Percentiles rank a stretch among this genome's conserved stretches.
phyloP scores from a whole-genome alignment of 257 asterid species.

The Prunella vulgaris region DNA sequence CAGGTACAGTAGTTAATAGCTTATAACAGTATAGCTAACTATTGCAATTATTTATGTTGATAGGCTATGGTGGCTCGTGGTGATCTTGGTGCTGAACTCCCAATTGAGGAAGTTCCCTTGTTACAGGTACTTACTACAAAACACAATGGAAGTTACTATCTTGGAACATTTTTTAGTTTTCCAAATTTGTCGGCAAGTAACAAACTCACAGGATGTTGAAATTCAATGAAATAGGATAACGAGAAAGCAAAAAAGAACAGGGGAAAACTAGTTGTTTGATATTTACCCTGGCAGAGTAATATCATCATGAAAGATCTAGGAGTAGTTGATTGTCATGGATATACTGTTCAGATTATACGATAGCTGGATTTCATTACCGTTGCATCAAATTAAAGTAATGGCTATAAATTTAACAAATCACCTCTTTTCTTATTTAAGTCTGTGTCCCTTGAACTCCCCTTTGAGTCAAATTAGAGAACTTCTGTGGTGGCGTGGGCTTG shows the following conservation, averaged over 20 bases:
- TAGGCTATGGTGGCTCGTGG: constrained; percentile 99
- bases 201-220: neutral
- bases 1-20: neutral
- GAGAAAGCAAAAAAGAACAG: neutral
- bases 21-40: neutral
- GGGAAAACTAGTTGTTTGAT: neutral
- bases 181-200: neutral
- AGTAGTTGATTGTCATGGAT: neutral
- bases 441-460: too few species aligned
- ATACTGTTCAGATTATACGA: neutral
- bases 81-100: constrained; percentile 99
- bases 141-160: neutral
- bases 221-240: neutral
- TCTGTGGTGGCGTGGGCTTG: too few species aligned
- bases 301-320: neutral
- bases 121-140: constrained; percentile 60
- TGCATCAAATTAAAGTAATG: neutral
- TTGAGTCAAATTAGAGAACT: neutral
- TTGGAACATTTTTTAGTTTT: constrained; percentile 13
- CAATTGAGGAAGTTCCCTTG: constrained; percentile 96
- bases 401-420: too few species aligned
- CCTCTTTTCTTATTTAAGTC: too few species aligned
- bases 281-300: neutral
- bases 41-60: constrained; percentile 26
- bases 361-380: neutral